Percentiles rank a stretch among this genome's conserved stretches.
Evolutionary conservation across 495 filamentous ascomycete genomes (phyloP).

Genomic region (Podospora tetraspora): DNA sequence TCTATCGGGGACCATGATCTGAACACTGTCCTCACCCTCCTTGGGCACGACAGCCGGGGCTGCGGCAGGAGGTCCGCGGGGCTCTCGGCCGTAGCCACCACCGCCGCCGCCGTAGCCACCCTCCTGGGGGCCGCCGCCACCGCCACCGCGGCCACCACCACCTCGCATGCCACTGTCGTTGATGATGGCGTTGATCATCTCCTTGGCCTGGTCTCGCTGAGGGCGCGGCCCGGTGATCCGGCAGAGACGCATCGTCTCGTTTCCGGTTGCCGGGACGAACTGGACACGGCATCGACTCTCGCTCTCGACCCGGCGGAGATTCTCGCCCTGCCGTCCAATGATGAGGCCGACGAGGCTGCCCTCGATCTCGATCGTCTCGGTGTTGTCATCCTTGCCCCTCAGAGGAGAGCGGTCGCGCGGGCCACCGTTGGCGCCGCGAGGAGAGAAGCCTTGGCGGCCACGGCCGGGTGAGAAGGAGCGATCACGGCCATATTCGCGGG

Average conservation of each 20-base stretch:
- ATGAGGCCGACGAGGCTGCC: conserved; percentile 74
- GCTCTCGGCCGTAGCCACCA: conserved; percentile 17
- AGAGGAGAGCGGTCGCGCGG: conserved; percentile 52
- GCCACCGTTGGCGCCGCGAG: conserved; percentile 34
- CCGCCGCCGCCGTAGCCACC: conserved; percentile 15
- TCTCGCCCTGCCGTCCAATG: conserved; percentile 79
- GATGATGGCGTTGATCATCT: conserved; percentile 73
- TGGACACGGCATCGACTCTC: conserved; percentile 73
- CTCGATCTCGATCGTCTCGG: conserved; percentile 71
- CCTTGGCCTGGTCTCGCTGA: conserved; percentile 63
- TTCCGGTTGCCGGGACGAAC: conserved; percentile 64
- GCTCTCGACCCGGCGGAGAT: conserved; percentile 67
- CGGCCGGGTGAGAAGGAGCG: conserved; percentile 57
- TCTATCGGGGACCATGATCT: conserved; percentile 87
- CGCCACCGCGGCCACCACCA: conserved; percentile 34
- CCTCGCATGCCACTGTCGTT: conserved; percentile 69
- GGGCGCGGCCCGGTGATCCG: conserved; percentile 65
- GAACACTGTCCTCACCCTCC: conserved; percentile 66
- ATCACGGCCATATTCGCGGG: conserved; percentile 54
- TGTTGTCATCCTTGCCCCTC: conserved; percentile 52
- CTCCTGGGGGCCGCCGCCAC: conserved; percentile 19
- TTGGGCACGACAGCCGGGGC: conserved; percentile 48
- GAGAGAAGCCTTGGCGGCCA: conserved; percentile 48
- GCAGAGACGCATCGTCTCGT: conserved; percentile 64
- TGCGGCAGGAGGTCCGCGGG: conserved; percentile 15